Percentiles rank a stretch among this genome's conserved stretches.
Conservation (phyloP, 805 yeast species). For the Wickerhamiella kazuoi region DNA sequence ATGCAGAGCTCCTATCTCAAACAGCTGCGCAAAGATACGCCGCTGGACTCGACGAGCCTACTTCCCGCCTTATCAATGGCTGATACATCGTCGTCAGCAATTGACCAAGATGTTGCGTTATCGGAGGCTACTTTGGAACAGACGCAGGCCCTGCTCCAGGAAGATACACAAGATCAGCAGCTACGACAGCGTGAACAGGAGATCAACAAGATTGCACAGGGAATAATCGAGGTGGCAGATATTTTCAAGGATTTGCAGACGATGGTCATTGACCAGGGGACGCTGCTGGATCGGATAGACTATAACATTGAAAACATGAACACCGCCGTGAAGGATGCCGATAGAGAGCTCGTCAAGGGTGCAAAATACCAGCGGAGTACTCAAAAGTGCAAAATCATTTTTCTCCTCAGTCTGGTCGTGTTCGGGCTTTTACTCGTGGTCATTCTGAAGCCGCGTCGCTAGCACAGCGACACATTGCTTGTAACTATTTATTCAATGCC, state of each 20-base stretch:
- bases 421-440: slow-evolving; percentile 53
- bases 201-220: slow-evolving; percentile 79
- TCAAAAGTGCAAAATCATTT: slow-evolving; percentile 74
- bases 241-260: slow-evolving; percentile 87
- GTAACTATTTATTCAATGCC: neutral
- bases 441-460: slow-evolving; percentile 32
- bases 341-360: slow-evolving; percentile 60
- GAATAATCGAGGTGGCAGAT: slow-evolving; percentile 81
- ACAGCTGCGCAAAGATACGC: slow-evolving; percentile 62
- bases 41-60: slow-evolving; percentile 1
- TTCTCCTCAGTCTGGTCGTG: slow-evolving; percentile 53
- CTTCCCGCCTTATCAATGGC: slow-evolving; percentile 16
- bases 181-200: slow-evolving; percentile 71
- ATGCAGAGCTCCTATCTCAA: slow-evolving; percentile 80
- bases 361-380: slow-evolving; percentile 70
- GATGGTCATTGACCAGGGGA: slow-evolving; percentile 88
- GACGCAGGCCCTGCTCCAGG: slow-evolving; percentile 14
- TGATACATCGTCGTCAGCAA: slow-evolving; percentile 9
- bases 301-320: slow-evolving; percentile 75
- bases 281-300: slow-evolving; percentile 82
- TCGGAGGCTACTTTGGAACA: slow-evolving; percentile 22
- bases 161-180: slow-evolving; percentile 16
- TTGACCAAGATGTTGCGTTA: slow-evolving; percentile 23
- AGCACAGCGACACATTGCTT: neutral
- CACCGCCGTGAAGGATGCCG: slow-evolving; percentile 57